Evolutionary conservation across 768 basidiomycete genomes (phyloP).

Genomic region (Pleurotus ostreatus): DNA sequence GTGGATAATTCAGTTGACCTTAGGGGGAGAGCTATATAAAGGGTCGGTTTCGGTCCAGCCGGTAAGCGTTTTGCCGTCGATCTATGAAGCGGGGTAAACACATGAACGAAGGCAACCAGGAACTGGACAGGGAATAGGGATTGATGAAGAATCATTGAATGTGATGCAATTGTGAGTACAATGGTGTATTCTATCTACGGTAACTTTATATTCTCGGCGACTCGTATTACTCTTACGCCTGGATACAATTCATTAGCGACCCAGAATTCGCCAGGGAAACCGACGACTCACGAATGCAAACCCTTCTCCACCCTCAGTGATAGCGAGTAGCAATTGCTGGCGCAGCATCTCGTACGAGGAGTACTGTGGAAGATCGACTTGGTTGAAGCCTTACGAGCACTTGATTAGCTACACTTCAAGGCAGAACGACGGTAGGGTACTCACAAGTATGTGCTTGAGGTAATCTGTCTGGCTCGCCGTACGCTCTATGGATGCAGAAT

Average conservation of each 20-base stretch:
- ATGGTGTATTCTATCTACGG: conserved; percentile 1
- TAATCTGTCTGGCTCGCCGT: conserved; percentile 78
- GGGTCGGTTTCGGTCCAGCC: conserved; percentile 8
- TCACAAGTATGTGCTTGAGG: conserved; percentile 89
- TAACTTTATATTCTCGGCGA: neutral
- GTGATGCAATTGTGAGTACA: neutral
- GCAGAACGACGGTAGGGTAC: conserved; percentile 21
- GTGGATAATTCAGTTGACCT: neutral
- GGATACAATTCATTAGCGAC: too few relatives aligned
- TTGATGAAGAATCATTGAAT: neutral
- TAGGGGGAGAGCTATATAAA: neutral
- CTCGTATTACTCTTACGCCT: too few relatives aligned
- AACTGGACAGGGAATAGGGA: neutral
- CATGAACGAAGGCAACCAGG: neutral
- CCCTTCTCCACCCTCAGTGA: conserved; percentile 94
- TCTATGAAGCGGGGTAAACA: neutral
- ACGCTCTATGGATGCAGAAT: conserved; percentile 94
- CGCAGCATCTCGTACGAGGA: conserved; percentile 96
- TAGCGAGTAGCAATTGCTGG: conserved; percentile 84
- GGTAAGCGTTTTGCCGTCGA: neutral
- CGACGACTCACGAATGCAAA: conserved; percentile 68
- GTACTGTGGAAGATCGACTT: conserved; percentile 92
- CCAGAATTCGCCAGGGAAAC: neutral
- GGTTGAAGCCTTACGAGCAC: conserved; percentile 71
- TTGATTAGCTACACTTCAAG: conserved; percentile 12